These are phyloP conservation scores for Pseudonitzschia pungens DNA, from an alignment of 108 stramenopile species.

Conservation along the genomic window DNA sequence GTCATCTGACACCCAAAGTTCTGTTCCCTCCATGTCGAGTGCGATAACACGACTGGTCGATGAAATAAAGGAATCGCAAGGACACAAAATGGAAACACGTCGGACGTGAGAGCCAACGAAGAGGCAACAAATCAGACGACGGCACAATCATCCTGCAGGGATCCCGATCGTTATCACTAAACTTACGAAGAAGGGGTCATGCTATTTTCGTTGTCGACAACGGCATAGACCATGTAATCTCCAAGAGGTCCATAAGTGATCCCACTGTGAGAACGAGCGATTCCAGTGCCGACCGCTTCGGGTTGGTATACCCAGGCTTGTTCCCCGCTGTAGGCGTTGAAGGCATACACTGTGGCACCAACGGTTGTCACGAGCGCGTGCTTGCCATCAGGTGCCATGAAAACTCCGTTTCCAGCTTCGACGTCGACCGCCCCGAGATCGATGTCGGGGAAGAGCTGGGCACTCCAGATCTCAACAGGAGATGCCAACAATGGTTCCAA, in stretches of 20 bases:
- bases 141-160: neutral
- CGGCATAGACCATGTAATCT: slow-evolving; percentile 33
- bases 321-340: slow-evolving; percentile 20
- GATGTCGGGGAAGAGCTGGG: slow-evolving; percentile 11
- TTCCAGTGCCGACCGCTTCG: neutral
- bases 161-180: too few relatives aligned
- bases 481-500: neutral
- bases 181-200: slow-evolving; percentile 26
- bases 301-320: slow-evolving; percentile 29
- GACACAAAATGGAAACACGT: neutral
- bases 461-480: slow-evolving; percentile 8
- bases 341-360: slow-evolving; percentile 30
- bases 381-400: slow-evolving; percentile 25
- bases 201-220: slow-evolving; percentile 35
- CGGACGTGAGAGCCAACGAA: neutral
- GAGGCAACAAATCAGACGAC: neutral
- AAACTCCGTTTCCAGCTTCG: slow-evolving; percentile 33
- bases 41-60: slow-evolving; percentile 29
- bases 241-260: slow-evolving; percentile 20
- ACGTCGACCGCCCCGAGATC: slow-evolving; percentile 18
- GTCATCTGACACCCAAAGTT: slow-evolving; percentile 32
- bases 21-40: slow-evolving; percentile 25
- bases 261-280: slow-evolving; percentile 31
- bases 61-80: neutral
- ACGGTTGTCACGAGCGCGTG: slow-evolving; percentile 26